Percentiles rank a stretch among this genome's conserved stretches.
Evolutionary conservation across 164 flowering plant species (phyloP).

Genomic region (Paratinospora sagittata): DNA sequence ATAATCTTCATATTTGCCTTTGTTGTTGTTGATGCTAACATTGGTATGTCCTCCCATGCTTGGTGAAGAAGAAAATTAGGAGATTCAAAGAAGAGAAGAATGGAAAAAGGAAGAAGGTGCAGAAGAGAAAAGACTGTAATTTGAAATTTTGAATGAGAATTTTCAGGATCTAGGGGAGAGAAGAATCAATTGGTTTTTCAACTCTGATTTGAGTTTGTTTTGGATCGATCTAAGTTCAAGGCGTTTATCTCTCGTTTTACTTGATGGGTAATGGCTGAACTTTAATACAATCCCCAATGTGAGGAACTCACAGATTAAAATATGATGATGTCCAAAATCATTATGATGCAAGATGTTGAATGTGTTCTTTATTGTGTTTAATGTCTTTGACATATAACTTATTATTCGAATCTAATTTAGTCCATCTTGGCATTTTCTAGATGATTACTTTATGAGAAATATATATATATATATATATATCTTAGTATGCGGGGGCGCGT

Average conservation of each 20-base stretch:
- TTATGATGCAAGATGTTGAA: too few species aligned
- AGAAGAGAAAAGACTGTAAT: too few species aligned
- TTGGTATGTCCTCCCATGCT: slow-evolving; percentile 9
- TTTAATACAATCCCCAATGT: too few species aligned
- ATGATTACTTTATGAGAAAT: too few species aligned
- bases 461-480: too few species aligned
- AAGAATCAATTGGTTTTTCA: background rate
- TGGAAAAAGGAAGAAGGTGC: background rate
- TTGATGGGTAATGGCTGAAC: background rate
- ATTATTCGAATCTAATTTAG: too few species aligned
- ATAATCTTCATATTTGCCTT: background rate
- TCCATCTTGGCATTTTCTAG: too few species aligned
- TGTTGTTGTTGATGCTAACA: background rate
- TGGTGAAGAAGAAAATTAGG: background rate
- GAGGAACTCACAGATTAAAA: too few species aligned
- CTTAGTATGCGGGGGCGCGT: too few species aligned
- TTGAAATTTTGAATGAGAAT: background rate
- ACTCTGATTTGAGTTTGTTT: slow-evolving; percentile 8
- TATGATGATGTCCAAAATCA: too few species aligned
- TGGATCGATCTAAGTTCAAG: slow-evolving; percentile 9
- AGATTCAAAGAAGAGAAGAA: background rate
- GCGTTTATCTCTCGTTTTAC: slow-evolving; percentile 12
- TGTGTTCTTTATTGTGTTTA: too few species aligned
- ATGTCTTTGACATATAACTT: too few species aligned
- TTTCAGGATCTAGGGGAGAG: slow-evolving; percentile 5